Conservation (phyloP, 176 grass and related monocot species). For the Rhynchospora pubera region DNA sequence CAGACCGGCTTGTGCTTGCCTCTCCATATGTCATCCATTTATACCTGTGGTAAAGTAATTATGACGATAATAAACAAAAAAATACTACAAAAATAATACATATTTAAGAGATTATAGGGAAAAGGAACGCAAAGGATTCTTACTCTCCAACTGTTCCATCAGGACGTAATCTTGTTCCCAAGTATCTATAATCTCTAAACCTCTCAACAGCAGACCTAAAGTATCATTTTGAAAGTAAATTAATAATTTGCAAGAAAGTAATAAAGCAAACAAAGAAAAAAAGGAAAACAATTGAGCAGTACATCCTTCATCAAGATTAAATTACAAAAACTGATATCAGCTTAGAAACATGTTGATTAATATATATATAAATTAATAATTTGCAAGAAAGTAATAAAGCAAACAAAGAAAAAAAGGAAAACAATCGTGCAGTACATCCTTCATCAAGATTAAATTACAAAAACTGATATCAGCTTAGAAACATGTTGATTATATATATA, state of each 20-base stretch:
- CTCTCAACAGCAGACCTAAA: slow-evolving; percentile 73
- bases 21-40: slow-evolving; percentile 99
- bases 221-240: not conserved
- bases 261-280: not conserved
- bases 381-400: not conserved
- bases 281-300: no score
- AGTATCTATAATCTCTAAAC: slow-evolving; percentile 73
- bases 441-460: not conserved
- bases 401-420: not conserved
- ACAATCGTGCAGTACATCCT: not conserved
- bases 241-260: not conserved
- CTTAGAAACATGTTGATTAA: no score
- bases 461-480: not conserved
- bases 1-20: slow-evolving; percentile 50
- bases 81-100: slow-evolving; percentile 5
- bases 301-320: not conserved
- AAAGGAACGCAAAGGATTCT: slow-evolving; percentile 23
- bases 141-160: slow-evolving; percentile 95
- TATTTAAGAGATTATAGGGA: not conserved
- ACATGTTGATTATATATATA: no score
- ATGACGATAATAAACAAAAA: slow-evolving; percentile 17
- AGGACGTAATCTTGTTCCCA: slow-evolving; percentile 65
- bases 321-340: not conserved
- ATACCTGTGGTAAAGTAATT: slow-evolving; percentile 38
- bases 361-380: not conserved